Base-by-base conservation (phyloP, 1,284 basidiomycete genomes). In the Rhodotorula sp. region DNA sequence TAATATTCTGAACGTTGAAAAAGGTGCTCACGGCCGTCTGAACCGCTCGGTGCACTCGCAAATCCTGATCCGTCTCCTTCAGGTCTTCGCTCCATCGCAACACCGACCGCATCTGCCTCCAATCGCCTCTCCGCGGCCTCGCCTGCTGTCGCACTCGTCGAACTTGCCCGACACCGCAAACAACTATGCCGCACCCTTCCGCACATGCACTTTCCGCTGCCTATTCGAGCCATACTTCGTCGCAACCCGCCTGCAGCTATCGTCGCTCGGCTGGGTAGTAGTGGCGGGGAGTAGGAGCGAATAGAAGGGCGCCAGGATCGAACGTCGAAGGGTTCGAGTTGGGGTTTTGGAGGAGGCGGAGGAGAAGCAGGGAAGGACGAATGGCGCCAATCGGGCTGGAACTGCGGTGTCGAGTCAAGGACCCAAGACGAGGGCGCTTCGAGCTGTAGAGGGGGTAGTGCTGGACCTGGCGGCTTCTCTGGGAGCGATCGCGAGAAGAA, bases 401-500 rank as follows among this genome's bases (percentile, higher is more conserved):
- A 54, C n/a, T n/a, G 57, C n/a, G 34, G 59, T 20, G 59, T 34
- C 9, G 50, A 50, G 26, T 51, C 50, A 16, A 58, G 22, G 44
- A 58, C 40, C 40, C 40, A 47, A 20, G 56, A 4, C 44, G 56
- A 46, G 16, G 26, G 26, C 44, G 28, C 15, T 7, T 44, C 40
- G 40, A 44, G 40, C 16, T n/a, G 62, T 26, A 37, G 37, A 26
- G 46, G 53, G 6, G 26, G 37, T 22, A 13, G 9, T 18, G 56
- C 15, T 5, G 1, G 59, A 37, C 44, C 20, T 5, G 64, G 62
- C 30, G 60, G 20, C 16, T 30, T 57, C 37, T 57, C 47, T 9
- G 73, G 73, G 3, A 74, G 66, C 22, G 70, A 59, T 57, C 70
- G 62, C 44, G 70, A 72, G 61, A 74, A 75, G 70, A 75, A 72